Percentiles rank a stretch among this genome's conserved stretches.
Evolutionary conservation across 768 basidiomycete species (phyloP).

Genomic region (Asterophora parasitica): DNA sequence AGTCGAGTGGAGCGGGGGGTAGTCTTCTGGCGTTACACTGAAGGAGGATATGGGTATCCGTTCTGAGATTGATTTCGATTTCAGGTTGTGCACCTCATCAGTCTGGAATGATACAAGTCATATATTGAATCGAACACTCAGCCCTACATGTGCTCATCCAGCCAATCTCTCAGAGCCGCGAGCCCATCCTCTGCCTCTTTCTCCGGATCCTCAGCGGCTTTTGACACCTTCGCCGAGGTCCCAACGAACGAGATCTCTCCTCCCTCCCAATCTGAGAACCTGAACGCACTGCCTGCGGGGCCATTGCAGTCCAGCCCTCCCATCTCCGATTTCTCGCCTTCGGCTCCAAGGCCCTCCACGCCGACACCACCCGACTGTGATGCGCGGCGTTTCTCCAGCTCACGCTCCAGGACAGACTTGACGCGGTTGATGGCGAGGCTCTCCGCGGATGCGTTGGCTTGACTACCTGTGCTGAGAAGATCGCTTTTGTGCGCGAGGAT

Average conservation of each 20-base stretch:
- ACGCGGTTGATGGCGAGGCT: constrained; percentile 64
- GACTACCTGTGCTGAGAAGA: constrained; percentile 48
- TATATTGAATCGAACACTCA: not conserved
- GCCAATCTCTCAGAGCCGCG: constrained; percentile 40
- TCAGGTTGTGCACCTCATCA: not conserved
- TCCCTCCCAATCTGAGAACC: constrained; percentile 80
- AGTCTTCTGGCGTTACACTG: too few relatives aligned
- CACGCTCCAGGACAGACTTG: constrained; percentile 74
- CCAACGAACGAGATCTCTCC: constrained; percentile 70
- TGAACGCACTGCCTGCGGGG: constrained; percentile 51
- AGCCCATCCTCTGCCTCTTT: constrained; percentile 38
- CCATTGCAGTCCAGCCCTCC: constrained; percentile 72
- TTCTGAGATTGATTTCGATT: too few relatives aligned
- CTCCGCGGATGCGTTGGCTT: constrained; percentile 30
- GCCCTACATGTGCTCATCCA: constrained; percentile 38
- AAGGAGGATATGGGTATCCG: too few relatives aligned
- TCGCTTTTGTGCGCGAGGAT: constrained; percentile 79
- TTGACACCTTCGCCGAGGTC: constrained; percentile 39
- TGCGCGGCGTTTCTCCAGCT: constrained; percentile 70
- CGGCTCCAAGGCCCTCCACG: constrained; percentile 70
- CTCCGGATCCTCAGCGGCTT: constrained; percentile 25
- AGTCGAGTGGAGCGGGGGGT: too few relatives aligned
- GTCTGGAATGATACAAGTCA: too few relatives aligned
- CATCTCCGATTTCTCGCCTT: constrained; percentile 59
- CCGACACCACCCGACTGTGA: constrained; percentile 63